Base-by-base conservation (phyloP, 805 yeast species). In the Alloascoidea africana region DNA sequence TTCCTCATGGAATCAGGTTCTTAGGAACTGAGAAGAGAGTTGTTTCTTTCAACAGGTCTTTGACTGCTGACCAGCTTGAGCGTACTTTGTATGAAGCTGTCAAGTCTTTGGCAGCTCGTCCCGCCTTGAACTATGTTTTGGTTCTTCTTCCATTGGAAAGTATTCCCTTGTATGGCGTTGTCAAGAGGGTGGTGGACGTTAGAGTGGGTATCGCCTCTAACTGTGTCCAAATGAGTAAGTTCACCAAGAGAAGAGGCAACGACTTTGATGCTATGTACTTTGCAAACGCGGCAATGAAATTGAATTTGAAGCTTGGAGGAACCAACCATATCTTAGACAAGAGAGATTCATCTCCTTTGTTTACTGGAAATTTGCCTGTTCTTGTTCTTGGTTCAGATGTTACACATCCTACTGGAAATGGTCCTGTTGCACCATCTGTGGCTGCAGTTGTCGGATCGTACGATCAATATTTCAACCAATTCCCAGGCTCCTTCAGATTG, bases 231-330 rank as follows among this genome's bases (percentile, higher is more conserved):
- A 41, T 45, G 15, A 44, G 44, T 36, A 54, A 54, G 36, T 51
- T 55, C 18, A 44, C 51, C 16, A 50, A 43, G 35, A 43, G 37
- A 27, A 42, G 36, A 14, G 44, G 48, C 38, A 45, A 44, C 37
- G 42, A 44, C 38, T 55, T 48, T 39, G 52, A 48, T 41, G 19
- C 40, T 11, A 44, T 48, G 36, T 55, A 55, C 49, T 49, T 51
- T 36, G 57, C 58, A 4, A 46, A 55, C 27, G 54, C 54, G 42
- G 48, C 52, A 14, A 49, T 54, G 52, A 54, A 54, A 42, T 41
- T 55, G 6, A 54, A 56, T 39, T 41, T 49, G 16, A 54, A 54
- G 36, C 43, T 54, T 13, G 59, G 59, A 18, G 59, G 59, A 32
- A 37, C 43, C 2, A 54, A 54, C 32, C 51, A 49, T 15, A 37